Conservation (phyloP, 2,329 filamentous ascomycete genomes). For the Aspergillus fumigatus region DNA sequence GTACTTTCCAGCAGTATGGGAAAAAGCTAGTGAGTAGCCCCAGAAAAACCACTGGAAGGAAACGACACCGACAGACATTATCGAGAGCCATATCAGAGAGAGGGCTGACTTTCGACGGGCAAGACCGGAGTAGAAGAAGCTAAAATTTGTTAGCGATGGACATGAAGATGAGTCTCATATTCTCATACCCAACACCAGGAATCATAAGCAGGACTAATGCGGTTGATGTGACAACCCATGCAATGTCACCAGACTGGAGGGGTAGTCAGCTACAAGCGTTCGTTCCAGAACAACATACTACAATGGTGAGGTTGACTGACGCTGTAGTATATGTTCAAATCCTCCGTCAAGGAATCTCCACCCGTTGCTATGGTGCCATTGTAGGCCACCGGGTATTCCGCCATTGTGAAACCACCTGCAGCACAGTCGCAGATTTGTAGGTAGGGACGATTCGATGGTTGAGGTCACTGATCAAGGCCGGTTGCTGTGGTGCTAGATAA, state of each 20-base stretch:
- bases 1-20: slow-evolving; percentile 68
- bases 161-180: not conserved
- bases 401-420: slow-evolving; percentile 22
- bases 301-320: slow-evolving; percentile 15
- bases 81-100: slow-evolving; percentile 77
- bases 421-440: not conserved
- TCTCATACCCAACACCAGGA: slow-evolving; percentile 69
- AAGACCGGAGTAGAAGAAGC: slow-evolving; percentile 91
- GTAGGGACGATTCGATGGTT: not conserved
- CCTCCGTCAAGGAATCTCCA: slow-evolving; percentile 60
- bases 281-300: not conserved
- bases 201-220: slow-evolving; percentile 89
- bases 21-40: slow-evolving; percentile 82
- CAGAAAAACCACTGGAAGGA: slow-evolving; percentile 96
- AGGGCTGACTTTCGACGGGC: slow-evolving; percentile 85
- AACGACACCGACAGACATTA: slow-evolving; percentile 74
- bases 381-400: slow-evolving; percentile 48
- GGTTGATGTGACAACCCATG: slow-evolving; percentile 72
- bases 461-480: not conserved
- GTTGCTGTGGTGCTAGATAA: not conserved
- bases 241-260: slow-evolving; percentile 68
- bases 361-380: slow-evolving; percentile 59
- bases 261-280: slow-evolving; percentile 12
- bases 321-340: slow-evolving; percentile 83
- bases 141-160: slow-evolving; percentile 23